Evolutionary conservation across 1,139 yeast genomes (phyloP), one percentile per base, ranked within the genome.

Genomic region (Lodderomyces pseudojiufengensis): DNA sequence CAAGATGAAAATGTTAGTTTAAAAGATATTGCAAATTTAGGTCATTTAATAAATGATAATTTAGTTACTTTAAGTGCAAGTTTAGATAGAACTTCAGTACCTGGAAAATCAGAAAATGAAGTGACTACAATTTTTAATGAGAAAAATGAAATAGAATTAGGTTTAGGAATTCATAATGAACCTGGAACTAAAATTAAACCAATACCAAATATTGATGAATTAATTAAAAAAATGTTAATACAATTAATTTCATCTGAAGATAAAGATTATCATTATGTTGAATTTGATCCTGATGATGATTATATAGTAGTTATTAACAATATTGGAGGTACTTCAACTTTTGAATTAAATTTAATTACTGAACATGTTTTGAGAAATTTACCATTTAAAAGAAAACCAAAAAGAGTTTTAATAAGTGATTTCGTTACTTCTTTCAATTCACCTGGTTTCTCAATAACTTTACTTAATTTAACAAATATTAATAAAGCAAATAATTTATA

Each of bases 151-250:
- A 82, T 84, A 49, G 97, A 90, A 59, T 70, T 90, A 44, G 97
- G 97, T 20, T 82, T 90, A 79, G 97, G 97, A 33, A 90, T 90
- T 44, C 97, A 90, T 59, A 90, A 90, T 53, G 97, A 90, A 55
- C 94, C 96, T 0, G 97, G 97, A 39, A 69, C 76, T 45, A 76
- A 82, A 47, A 59, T 84, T 32, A 70, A 76, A 13, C 92, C 94
- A 29, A 77, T 88, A 47, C 95, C 95, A 16, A 54, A 73, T 2
- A 73, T 84, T 35, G 79, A 75, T 28, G 72, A 70, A 1, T 61
- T 86, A 38, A 59, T 80, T 36, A 64, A 67, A 27, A 64, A 66
- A n/a, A 63, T 84, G 54, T 74, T 73, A 44, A 63, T 73, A 41
- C 61, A 78, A 41, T 57, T 84, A 41, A 69, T 78, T 37, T 66